Conservation (phyloP, 257 asterid species). For the Gentiana macrophylla region DNA sequence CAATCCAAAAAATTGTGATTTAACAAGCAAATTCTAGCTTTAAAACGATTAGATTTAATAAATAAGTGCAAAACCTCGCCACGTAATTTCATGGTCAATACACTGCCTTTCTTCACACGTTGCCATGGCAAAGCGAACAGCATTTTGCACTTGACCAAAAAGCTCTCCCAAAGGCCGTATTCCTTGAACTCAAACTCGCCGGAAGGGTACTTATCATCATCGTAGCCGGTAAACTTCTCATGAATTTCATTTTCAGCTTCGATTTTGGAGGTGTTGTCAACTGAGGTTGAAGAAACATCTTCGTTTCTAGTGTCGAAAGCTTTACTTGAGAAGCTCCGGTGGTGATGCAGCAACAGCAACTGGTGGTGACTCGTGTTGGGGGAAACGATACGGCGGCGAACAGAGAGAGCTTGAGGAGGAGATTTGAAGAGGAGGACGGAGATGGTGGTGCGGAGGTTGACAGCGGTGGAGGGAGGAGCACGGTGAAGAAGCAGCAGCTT, state of each 20-base stretch:
- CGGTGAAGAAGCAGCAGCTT: constrained; percentile 25
- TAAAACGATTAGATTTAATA: neutral
- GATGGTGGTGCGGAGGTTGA: constrained; percentile 29
- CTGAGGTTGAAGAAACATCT: constrained; percentile 13
- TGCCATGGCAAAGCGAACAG: constrained; percentile 81
- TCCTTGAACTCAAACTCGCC: constrained; percentile 72
- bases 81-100: constrained; percentile 70
- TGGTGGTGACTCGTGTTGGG: neutral
- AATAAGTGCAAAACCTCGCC: constrained; percentile 51
- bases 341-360: neutral
- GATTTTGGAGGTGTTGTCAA: constrained; percentile 10
- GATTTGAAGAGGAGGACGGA: constrained; percentile 15
- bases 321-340: constrained; percentile 19
- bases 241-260: constrained; percentile 4
- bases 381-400: neutral
- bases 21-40: neutral
- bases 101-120: constrained; percentile 88
- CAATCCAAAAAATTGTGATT: neutral
- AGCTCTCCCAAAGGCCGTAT: constrained; percentile 47
- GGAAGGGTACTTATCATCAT: constrained; percentile 44
- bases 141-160: constrained; percentile 68
- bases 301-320: constrained; percentile 47
- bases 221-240: constrained; percentile 5
- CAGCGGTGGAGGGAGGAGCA: constrained; percentile 24
- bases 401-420: neutral